Base-by-base conservation (phyloP, 441 rosid genomes). In the Erodium texanum region DNA sequence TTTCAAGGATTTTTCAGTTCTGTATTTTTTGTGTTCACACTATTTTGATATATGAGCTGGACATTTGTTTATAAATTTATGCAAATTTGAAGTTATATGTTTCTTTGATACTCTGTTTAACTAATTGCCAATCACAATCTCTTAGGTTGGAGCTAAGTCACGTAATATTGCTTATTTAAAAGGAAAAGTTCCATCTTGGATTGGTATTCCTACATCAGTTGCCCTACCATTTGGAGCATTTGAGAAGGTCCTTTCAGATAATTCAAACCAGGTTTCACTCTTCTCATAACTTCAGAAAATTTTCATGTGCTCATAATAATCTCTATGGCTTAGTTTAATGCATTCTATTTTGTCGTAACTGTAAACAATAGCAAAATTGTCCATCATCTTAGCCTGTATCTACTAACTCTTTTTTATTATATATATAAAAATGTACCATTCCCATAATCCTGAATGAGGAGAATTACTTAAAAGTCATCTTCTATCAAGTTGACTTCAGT, bases 141-240 rank as follows among this genome's bases (percentile, higher is more conserved):
- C 70, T 22, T 74, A 94, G 99, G 97, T 94, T 82, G 99, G 99
- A 80, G 97, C 99, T 73, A 94, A 94, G 81, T 94, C 99, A 23
- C 92, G 97, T 75, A 94, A 94, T 80, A 94, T 94, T 32, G 77
- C 93, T 24, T 85, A 87, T 77, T 81, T 94, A 64, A 89, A 87
- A 82, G 90, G 91, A 68, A 91, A 91, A 80, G 83, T 94, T 48
- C 96, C 99, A 48, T 83, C 96, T 65, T 94, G 93, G 96, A 80
- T 94, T 81, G 96, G 94, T 64, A 85, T 94, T 76, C 99, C 99
- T 41, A 88, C 97, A 65, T 94, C 99, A 62, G 95, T 94, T 80
- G 99, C 99, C 65, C 76, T 94, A 74, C 99, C 99, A 12, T 91
- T 94, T 85, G 99, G 97, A 75, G 92, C 77, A 64, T 94, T 94